These are phyloP conservation scores for Phaeosphaeriaceae sp. DNA, from an alignment of 2,329 filamentous ascomycete species.

Conservation along the genomic window DNA sequence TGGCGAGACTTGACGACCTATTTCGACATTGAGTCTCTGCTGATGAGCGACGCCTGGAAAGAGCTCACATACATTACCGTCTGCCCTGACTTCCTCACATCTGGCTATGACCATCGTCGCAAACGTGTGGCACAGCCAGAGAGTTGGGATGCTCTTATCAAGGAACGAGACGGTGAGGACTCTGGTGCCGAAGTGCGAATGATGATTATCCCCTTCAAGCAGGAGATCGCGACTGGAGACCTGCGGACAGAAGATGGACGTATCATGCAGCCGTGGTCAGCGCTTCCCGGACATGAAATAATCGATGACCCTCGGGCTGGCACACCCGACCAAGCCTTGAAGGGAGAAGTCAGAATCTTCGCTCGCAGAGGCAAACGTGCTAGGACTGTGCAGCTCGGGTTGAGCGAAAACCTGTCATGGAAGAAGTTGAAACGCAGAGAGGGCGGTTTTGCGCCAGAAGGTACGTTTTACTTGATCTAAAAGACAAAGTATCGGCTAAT, in stretches of 20 bases:
- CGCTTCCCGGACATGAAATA: slow-evolving; percentile 38
- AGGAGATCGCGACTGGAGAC: slow-evolving; percentile 18
- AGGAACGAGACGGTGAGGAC: slow-evolving; percentile 37
- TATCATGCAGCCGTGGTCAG: slow-evolving; percentile 36
- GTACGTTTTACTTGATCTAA: slow-evolving; percentile 19
- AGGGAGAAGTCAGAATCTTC: slow-evolving; percentile 41
- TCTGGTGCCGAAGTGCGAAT: slow-evolving; percentile 42
- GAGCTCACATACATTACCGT: slow-evolving; percentile 41
- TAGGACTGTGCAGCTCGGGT: slow-evolving; percentile 31
- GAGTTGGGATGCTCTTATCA: slow-evolving; percentile 39
- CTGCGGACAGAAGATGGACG: slow-evolving; percentile 23
- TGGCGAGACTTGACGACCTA: slow-evolving; percentile 47
- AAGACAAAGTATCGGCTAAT: slow-evolving; percentile 2
- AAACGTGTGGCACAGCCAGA: slow-evolving; percentile 39
- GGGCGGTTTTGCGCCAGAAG: slow-evolving; percentile 33
- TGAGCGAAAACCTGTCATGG: slow-evolving; percentile 38
- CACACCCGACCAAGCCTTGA: slow-evolving; percentile 37
- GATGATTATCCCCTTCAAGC: slow-evolving; percentile 36
- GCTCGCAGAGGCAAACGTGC: slow-evolving; percentile 39
- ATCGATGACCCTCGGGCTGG: slow-evolving; percentile 36
- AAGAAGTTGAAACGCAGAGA: slow-evolving; percentile 37
- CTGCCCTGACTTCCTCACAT: slow-evolving; percentile 44
- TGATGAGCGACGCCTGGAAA: slow-evolving; percentile 44
- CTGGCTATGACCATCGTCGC: slow-evolving; percentile 38
- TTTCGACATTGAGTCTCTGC: slow-evolving; percentile 40